Evolutionary conservation across 1,284 basidiomycete species (phyloP), one percentile per base, ranked within the genome.

Genomic region (Ceratobasidium sp.): DNA sequence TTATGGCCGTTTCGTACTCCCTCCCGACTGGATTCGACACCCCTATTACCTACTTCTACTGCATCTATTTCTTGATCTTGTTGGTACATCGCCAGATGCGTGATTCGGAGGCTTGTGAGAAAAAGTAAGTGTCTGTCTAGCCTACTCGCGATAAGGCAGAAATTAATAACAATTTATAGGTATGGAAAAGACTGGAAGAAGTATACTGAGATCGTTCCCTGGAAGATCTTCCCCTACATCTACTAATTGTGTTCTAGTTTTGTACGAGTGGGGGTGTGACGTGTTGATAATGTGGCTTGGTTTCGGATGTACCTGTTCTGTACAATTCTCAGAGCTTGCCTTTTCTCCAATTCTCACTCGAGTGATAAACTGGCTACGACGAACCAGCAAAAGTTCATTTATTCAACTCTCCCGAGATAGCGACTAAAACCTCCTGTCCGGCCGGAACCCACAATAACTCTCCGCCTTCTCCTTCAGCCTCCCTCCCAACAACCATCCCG

Each of bases 21-120:
- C 87, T 99, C 16, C 95, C 98, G 0, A 97, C 95, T 0, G 95
- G 94, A 8, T 96, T 98, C 82, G 83, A 87, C 58, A 95, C 95
- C 0, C 96, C 96, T 7, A 87, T 99, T 79, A 96, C 97, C 1
- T 99, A 99, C 84, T 99, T 97, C 84, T 99, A 99, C 81, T 87
- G 95, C 50, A 81, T 85, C 75, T 96, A 96, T 84, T 99, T 99
- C 79, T 86, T 88, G 7, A 88, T 98, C 23, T 88, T 99, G 32
- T 90, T 99, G 73, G 85, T 96, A 30, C 98, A 99, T 82, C 86
- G 98, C 72, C 95, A 98, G 82, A 84, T 84, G 74, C 87, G 98
- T 47, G 98, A 99, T 80, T 96, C 98, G 78, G 95, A 96, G 80
- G 90, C 90, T 28, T 99, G 98, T 82, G 86, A 88, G 80, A 87